A percentile compares a stretch with the other conserved stretches of the same genome.
Conservation (phyloP, 345 rosid genomes). For the Ceriops tagal region DNA sequence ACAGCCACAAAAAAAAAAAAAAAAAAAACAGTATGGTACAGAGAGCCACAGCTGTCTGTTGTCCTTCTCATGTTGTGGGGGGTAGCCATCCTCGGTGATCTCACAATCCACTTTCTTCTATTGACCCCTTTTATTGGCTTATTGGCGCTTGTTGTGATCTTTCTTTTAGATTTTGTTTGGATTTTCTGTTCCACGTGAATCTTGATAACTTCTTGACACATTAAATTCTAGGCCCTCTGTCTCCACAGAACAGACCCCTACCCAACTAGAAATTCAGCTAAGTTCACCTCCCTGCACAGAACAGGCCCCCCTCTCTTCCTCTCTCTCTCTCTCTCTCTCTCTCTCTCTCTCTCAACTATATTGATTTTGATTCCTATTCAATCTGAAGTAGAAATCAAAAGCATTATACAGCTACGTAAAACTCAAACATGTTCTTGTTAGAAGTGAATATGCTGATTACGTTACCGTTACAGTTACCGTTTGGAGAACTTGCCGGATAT, state of each 20-base stretch:
- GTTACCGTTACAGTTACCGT: too few relatives aligned
- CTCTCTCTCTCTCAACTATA: too few relatives aligned
- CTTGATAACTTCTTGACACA: conserved; percentile 16
- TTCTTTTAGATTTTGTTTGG: conserved; percentile 35
- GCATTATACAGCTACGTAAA: too few relatives aligned
- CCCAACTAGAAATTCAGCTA: too few relatives aligned
- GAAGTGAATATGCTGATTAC: too few relatives aligned
- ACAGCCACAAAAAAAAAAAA: conserved; percentile 2
- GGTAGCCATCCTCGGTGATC: conserved; percentile 9
- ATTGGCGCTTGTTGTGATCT: conserved; percentile 25
- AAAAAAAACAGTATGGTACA: neutral
- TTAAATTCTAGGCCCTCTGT: conserved; percentile 12
- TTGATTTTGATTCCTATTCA: too few relatives aligned
- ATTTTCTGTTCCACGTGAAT: conserved; percentile 40
- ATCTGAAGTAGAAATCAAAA: too few relatives aligned
- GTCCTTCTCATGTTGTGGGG: conserved; percentile 10
- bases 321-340: neutral
- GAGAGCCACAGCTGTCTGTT: conserved; percentile 20
- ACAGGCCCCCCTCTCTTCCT: too few relatives aligned
- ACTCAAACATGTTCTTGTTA: too few relatives aligned
- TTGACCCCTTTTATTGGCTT: conserved; percentile 23
- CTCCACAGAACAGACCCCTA: too few relatives aligned
- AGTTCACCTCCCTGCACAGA: neutral
- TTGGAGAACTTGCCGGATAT: too few relatives aligned
- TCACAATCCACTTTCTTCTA: conserved; percentile 15